Percentiles rank a stretch among this genome's conserved stretches.
These are phyloP conservation scores for Phycomyces nitens DNA, from an alignment of 192 early-diverging fungal species.

Conservation along the genomic window DNA sequence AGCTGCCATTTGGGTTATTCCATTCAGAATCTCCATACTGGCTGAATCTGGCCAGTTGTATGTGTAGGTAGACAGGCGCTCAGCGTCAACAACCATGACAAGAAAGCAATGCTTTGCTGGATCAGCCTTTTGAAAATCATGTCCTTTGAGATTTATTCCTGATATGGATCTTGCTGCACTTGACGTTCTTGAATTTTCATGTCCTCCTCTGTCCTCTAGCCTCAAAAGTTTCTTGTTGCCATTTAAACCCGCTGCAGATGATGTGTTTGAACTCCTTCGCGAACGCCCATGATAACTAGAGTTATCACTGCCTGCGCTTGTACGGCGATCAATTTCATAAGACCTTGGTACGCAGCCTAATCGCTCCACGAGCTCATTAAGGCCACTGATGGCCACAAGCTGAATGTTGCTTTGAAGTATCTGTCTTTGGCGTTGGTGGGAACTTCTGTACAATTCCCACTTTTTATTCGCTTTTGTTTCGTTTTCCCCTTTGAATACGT, in stretches of 20 bases:
- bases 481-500: background rate
- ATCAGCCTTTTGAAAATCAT: slow-evolving; percentile 5
- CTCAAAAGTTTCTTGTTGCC: background rate
- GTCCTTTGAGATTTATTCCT: background rate
- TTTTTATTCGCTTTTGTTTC: background rate
- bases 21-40: slow-evolving; percentile 41
- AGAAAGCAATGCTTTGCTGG: slow-evolving; percentile 42
- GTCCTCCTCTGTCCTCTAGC: background rate
- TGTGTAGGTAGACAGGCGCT: slow-evolving; percentile 42
- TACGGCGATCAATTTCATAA: slow-evolving; percentile 27
- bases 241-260: slow-evolving; percentile 3
- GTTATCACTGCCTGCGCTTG: slow-evolving; percentile 39
- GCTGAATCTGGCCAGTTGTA: slow-evolving; percentile 50
- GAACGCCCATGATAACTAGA: slow-evolving; percentile 11
- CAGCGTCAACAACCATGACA: slow-evolving; percentile 45
- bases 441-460: slow-evolving; percentile 20
- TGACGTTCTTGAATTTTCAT: slow-evolving; percentile 16
- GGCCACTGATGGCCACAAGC: slow-evolving; percentile 46
- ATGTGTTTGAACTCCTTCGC: slow-evolving; percentile 15
- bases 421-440: slow-evolving; percentile 1
- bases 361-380: slow-evolving; percentile 44
- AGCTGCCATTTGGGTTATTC: slow-evolving; percentile 39
- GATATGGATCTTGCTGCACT: background rate
- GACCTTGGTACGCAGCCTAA: slow-evolving; percentile 29
- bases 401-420: slow-evolving; percentile 28